These are phyloP conservation scores for Talaromyces piceae DNA, from an alignment of 2,329 filamentous ascomycete species.

Conservation along the genomic window DNA sequence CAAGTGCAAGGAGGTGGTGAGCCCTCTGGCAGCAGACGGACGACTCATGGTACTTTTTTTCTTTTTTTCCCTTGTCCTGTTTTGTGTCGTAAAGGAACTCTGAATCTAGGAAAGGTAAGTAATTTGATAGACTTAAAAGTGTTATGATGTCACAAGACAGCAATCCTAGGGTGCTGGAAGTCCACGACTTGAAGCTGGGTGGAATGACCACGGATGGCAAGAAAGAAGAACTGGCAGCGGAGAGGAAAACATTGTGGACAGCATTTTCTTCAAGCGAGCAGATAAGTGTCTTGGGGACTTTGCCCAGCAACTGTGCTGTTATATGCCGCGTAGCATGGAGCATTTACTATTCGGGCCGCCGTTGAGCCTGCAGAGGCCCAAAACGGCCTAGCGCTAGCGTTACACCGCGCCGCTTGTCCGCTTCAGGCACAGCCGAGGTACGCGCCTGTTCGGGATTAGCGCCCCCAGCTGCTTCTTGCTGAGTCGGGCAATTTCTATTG, in stretches of 20 bases:
- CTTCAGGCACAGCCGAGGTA: background rate
- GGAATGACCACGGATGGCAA: background rate
- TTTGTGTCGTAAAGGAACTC: background rate
- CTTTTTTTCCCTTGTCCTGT: too few relatives aligned
- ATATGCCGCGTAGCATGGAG: slow-evolving; percentile 38
- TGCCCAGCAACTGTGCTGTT: slow-evolving; percentile 30
- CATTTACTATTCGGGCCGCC: slow-evolving; percentile 23
- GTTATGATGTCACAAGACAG: slow-evolving; percentile 9
- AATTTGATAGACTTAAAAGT: background rate
- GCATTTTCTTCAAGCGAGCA: slow-evolving; percentile 5
- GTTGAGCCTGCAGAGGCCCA: background rate
- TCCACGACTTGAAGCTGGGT: background rate
- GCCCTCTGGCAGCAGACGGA: background rate
- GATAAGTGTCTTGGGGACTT: background rate
- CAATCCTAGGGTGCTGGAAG: background rate
- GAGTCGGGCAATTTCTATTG: background rate
- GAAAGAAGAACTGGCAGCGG: background rate
- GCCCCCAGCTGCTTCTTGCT: too few relatives aligned
- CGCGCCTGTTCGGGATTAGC: background rate
- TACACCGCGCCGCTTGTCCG: background rate
- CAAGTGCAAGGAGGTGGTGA: slow-evolving; percentile 1
- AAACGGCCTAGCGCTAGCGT: background rate
- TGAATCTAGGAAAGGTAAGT: background rate
- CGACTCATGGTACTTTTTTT: background rate
- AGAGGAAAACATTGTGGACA: slow-evolving; percentile 5